Conservation (phyloP, 768 basidiomycete genomes). For the Phylloporus sp. region DNA sequence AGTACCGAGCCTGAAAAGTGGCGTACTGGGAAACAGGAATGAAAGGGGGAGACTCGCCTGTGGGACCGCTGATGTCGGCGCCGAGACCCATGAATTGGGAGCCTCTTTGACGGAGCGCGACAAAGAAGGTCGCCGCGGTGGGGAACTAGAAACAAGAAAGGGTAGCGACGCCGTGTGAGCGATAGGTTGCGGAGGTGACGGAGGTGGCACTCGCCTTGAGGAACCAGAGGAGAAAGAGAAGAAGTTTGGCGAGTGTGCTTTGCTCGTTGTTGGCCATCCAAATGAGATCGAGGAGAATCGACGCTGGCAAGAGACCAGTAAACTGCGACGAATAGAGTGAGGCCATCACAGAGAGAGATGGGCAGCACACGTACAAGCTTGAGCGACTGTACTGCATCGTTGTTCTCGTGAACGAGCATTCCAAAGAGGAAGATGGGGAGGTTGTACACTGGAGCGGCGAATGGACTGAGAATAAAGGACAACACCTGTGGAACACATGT, state of each 20-base stretch:
- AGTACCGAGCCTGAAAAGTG: too few relatives aligned
- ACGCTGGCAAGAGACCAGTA: constrained; percentile 54
- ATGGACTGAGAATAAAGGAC: constrained; percentile 54
- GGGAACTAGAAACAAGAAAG: constrained; percentile 42
- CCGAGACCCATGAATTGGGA: constrained; percentile 48
- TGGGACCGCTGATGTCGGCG: constrained; percentile 50
- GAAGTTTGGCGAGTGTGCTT: constrained; percentile 47
- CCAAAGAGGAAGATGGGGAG: constrained; percentile 82
- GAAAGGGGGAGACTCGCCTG: constrained; percentile 38
- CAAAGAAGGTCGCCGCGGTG: constrained; percentile 47
- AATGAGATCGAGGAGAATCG: constrained; percentile 63
- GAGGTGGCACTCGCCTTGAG: constrained; percentile 45
- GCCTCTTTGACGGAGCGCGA: constrained; percentile 54
- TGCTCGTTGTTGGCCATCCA: constrained; percentile 61
- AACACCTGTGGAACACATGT: constrained; percentile 48
- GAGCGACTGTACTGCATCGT: constrained; percentile 59
- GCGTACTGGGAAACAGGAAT: neutral
- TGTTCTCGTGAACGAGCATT: constrained; percentile 62
- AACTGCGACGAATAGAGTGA: constrained; percentile 41
- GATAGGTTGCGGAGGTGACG: too few relatives aligned
- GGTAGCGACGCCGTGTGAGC: neutral
- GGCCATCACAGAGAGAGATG: neutral
- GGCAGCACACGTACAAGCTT: constrained; percentile 48
- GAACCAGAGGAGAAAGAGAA: constrained; percentile 51
- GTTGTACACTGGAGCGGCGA: constrained; percentile 64